A percentile compares a stretch with the other conserved stretches of the same genome.
These are phyloP conservation scores for Harringtonia aguacate DNA, from an alignment of 2,329 filamentous ascomycete species.

Conservation along the genomic window DNA sequence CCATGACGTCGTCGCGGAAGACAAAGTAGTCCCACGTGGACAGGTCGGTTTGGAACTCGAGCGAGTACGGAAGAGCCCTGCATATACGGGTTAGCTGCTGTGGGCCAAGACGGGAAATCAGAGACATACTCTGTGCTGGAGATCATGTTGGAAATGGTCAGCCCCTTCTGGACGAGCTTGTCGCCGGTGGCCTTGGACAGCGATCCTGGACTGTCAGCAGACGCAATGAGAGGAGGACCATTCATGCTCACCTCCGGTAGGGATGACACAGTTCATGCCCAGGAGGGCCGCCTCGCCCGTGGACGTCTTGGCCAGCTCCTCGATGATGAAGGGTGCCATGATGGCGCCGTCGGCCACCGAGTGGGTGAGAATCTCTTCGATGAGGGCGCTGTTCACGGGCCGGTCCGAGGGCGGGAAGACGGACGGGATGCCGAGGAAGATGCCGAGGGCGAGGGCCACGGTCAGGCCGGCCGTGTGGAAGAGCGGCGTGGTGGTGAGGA, in stretches of 20 bases:
- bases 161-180: conserved; percentile 23
- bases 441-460: conserved; percentile 20
- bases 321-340: conserved; percentile 28
- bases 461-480: conserved; percentile 18
- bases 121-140: conserved; percentile 29
- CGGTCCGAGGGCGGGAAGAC: conserved; percentile 20
- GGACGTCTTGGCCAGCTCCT: conserved; percentile 27
- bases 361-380: conserved; percentile 19
- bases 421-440: conserved; percentile 4
- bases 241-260: conserved; percentile 27
- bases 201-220: conserved; percentile 18
- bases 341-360: conserved; percentile 17
- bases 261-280: conserved; percentile 22
- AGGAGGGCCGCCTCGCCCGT: conserved; percentile 19
- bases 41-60: conserved; percentile 21
- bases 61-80: conserved; percentile 23
- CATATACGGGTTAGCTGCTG: not conserved
- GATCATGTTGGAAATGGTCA: conserved; percentile 25
- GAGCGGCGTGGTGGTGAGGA: conserved; percentile 20
- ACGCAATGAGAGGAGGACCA: no score
- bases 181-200: conserved; percentile 26
- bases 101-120: not conserved
- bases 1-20: conserved; percentile 23
- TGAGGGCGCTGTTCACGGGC: conserved; percentile 21
- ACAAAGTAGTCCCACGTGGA: conserved; percentile 32